phyloP scores from a whole-genome alignment of 495 filamentous ascomycete genomes.

The Aspergillus sclerotioniger region DNA sequence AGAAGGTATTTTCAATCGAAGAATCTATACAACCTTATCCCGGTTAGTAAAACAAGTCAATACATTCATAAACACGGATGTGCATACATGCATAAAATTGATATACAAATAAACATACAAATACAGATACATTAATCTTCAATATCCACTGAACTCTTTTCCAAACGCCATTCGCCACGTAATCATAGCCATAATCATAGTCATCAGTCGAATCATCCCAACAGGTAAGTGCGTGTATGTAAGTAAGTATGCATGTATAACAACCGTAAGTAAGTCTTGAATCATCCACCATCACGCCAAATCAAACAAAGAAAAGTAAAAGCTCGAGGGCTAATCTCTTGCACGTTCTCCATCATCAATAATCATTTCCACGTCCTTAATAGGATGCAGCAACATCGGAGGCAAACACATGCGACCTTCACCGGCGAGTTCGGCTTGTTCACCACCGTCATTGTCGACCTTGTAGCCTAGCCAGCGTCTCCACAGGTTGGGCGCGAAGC shows the following conservation, averaged over 20 bases:
- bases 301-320: constrained; percentile 1
- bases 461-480: constrained; percentile 81
- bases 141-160: too few relatives aligned
- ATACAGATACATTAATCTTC: neutral
- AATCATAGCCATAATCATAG: too few relatives aligned
- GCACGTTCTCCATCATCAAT: constrained; percentile 52
- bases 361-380: constrained; percentile 81
- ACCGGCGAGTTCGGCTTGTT: constrained; percentile 72
- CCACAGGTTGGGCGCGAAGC: constrained; percentile 80
- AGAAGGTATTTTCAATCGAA: too few relatives aligned
- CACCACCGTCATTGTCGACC: constrained; percentile 82
- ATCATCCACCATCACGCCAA: neutral
- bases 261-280: neutral
- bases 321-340: neutral
- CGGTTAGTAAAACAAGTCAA: too few relatives aligned
- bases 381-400: constrained; percentile 87
- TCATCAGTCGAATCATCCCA: too few relatives aligned
- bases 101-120: neutral
- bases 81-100: neutral
- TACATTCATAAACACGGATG: too few relatives aligned
- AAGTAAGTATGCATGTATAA: too few relatives aligned
- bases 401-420: constrained; percentile 92
- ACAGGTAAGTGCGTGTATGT: too few relatives aligned
- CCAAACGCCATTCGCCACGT: too few relatives aligned
- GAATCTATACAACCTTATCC: too few relatives aligned